phyloP scores from a whole-genome alignment of 805 yeast species.

The Metschnikowia colocasiae region DNA sequence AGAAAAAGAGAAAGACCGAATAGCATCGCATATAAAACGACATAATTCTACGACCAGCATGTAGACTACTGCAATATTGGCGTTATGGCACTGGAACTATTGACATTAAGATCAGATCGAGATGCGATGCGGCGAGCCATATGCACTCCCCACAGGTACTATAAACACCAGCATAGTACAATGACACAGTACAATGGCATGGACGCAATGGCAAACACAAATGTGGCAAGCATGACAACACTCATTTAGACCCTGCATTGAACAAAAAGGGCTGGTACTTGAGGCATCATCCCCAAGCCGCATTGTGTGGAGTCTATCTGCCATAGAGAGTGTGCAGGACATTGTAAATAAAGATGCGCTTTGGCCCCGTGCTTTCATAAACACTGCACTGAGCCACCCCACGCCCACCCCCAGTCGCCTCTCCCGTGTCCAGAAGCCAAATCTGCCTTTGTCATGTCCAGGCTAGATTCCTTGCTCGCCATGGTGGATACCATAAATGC shows the following conservation, averaged over 20 bases:
- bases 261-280: not conserved
- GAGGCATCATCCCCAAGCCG: not conserved
- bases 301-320: not conserved
- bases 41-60: conserved; percentile 18
- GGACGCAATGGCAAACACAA: too few species aligned
- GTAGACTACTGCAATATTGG: conserved; percentile 12
- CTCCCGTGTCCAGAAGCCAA: not conserved
- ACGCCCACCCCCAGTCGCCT: not conserved
- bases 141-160: not conserved
- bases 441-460: conserved; percentile 10
- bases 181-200: too few species aligned
- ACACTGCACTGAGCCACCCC: not conserved
- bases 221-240: too few species aligned
- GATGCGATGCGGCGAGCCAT: not conserved
- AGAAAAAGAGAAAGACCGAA: conserved; percentile 4
- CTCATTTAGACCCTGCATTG: too few species aligned
- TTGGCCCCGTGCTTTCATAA: not conserved
- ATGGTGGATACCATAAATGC: conserved; percentile 31
- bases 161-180: too few species aligned
- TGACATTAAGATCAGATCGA: conserved; percentile 17
- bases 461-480: conserved; percentile 29
- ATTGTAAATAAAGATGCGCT: not conserved
- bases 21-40: conserved; percentile 1
- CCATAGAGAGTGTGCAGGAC: not conserved
- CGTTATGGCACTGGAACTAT: too few species aligned